phyloP scores from a whole-genome alignment of 805 yeast species.

The Lachancea meyersii region DNA sequence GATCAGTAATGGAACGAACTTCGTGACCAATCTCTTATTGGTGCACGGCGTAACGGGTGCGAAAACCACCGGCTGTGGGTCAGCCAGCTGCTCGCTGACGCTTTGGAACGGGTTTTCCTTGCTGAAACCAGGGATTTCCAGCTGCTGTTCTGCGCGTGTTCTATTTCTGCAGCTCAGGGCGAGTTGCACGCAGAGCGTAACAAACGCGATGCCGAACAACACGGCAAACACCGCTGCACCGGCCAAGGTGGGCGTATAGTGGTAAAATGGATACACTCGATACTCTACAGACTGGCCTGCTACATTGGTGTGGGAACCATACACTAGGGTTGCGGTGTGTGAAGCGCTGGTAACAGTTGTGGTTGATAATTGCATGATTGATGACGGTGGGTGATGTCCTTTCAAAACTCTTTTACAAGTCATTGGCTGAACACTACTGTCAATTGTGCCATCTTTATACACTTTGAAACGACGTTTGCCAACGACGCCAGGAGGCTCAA shows the following conservation, averaged over 20 bases:
- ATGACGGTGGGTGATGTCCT: no score
- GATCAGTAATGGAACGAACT: slow-evolving; percentile 4
- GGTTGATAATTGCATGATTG: no score
- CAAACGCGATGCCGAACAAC: slow-evolving; percentile 4
- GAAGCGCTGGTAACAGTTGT: not conserved
- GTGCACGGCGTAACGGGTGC: slow-evolving; percentile 1
- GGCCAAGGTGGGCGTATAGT: not conserved
- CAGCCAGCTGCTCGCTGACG: no score
- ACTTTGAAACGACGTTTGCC: no score
- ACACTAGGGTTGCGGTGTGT: not conserved
- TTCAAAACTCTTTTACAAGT: no score
- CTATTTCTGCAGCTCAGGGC: slow-evolving; percentile 1
- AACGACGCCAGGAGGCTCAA: no score
- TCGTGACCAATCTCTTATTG: not conserved
- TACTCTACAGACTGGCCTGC: not conserved
- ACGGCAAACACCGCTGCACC: slow-evolving; percentile 1
- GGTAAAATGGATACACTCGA: not conserved
- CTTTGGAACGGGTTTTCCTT: no score
- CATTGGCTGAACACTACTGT: no score
- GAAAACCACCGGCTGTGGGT: no score
- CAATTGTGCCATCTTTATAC: no score
- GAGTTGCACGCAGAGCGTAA: not conserved
- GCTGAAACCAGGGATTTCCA: no score
- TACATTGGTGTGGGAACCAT: not conserved
- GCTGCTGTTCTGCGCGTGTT: no score